These are phyloP conservation scores for Nephelium lappaceum DNA, from an alignment of 345 rosid genomes.

Conservation along the genomic window DNA sequence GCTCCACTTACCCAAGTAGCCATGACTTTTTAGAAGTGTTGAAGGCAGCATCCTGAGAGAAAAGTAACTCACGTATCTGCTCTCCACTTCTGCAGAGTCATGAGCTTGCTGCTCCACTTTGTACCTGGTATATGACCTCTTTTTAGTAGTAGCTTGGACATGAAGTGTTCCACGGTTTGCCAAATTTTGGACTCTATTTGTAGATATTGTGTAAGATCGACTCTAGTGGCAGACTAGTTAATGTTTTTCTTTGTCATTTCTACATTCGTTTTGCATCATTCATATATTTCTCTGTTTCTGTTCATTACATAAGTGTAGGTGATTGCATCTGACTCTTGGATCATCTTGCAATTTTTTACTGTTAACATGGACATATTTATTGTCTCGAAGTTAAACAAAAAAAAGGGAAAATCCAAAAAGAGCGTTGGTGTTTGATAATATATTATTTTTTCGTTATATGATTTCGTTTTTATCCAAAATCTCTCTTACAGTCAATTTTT, in stretches of 20 bases:
- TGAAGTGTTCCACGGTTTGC: background rate
- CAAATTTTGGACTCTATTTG: background rate
- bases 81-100: background rate
- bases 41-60: background rate
- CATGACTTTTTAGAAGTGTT: background rate
- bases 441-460: no score
- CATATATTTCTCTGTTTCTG: background rate
- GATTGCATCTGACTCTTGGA: background rate
- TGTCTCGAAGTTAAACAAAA: no score
- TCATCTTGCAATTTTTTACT: background rate
- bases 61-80: background rate
- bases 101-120: background rate
- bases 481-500: no score
- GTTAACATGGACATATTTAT: no score
- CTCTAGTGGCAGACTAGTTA: background rate
- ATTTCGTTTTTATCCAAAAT: no score
- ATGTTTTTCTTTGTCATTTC: background rate
- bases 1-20: slow-evolving; percentile 24
- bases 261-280: background rate
- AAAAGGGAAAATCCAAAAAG: no score
- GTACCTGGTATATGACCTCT: background rate
- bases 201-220: background rate
- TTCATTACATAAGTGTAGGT: background rate
- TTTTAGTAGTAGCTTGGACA: background rate
- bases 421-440: no score